phyloP scores from a whole-genome alignment of 176 grass and related monocot species.

The Bothriochloa decipiens region DNA sequence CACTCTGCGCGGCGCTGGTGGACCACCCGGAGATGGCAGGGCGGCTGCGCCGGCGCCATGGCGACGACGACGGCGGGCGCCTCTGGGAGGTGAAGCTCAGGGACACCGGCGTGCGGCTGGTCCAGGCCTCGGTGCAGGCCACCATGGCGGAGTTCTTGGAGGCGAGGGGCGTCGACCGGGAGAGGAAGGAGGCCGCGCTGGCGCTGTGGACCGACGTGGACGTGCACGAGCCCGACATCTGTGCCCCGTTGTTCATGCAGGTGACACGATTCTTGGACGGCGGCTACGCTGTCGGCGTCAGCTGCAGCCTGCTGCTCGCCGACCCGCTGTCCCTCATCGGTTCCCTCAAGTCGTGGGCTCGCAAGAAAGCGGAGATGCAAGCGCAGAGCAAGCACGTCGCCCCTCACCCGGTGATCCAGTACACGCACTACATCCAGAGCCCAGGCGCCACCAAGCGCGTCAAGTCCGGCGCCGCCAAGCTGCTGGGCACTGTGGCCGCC shows the following conservation, averaged over 20 bases:
- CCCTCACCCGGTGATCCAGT: constrained; percentile 45
- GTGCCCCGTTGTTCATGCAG: constrained; percentile 66
- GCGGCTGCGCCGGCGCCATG: constrained; percentile 52
- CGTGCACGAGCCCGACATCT: constrained; percentile 56
- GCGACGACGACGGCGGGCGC: not conserved
- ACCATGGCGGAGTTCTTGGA: constrained; percentile 57
- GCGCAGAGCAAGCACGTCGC: constrained; percentile 33
- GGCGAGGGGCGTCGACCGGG: constrained; percentile 16
- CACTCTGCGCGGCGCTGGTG: constrained; percentile 56
- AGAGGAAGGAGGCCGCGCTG: constrained; percentile 44
- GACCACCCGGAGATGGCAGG: constrained; percentile 72
- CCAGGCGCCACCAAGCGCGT: constrained; percentile 36
- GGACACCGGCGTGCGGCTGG: constrained; percentile 65
- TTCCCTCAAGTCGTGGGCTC: constrained; percentile 67
- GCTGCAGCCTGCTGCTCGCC: constrained; percentile 63
- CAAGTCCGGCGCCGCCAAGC: constrained; percentile 36
- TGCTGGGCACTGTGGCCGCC: constrained; percentile 22
- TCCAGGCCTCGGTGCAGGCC: constrained; percentile 63
- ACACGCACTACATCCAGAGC: constrained; percentile 61
- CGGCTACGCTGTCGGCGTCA: constrained; percentile 64
- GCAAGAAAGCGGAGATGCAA: constrained; percentile 55
- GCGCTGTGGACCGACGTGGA: constrained; percentile 63
- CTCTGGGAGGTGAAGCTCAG: constrained; percentile 79
- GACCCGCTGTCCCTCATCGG: constrained; percentile 57
- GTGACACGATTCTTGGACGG: constrained; percentile 65